phyloP scores from a whole-genome alignment of 441 rosid genomes.

The Biscutella laevigata region DNA sequence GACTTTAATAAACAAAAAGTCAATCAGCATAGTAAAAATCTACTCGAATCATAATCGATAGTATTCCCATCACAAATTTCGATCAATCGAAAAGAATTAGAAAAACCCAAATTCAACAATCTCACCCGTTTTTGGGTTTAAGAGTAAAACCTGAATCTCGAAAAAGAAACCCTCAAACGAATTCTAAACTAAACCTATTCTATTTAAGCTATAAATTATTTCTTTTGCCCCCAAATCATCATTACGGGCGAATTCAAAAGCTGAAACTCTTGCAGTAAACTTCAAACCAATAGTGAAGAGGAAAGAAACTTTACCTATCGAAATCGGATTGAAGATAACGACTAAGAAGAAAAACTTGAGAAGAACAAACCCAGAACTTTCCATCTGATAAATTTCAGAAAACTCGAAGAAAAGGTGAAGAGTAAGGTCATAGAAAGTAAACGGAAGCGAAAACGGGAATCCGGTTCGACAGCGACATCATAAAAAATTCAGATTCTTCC shows the following conservation, averaged over 20 bases:
- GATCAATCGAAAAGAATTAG: too few relatives aligned
- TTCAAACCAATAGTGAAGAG: background rate
- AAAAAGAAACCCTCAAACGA: too few relatives aligned
- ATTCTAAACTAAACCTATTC: too few relatives aligned
- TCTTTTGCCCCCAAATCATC: too few relatives aligned
- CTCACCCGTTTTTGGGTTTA: too few relatives aligned
- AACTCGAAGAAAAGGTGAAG: slow-evolving; percentile 12
- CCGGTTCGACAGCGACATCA: slow-evolving; percentile 8
- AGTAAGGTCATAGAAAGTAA: slow-evolving; percentile 10
- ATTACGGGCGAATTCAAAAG: too few relatives aligned
- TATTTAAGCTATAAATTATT: too few relatives aligned
- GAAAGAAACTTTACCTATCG: slow-evolving; percentile 31
- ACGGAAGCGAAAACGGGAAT: slow-evolving; percentile 21
- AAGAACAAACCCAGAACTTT: slow-evolving; percentile 25
- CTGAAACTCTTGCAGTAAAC: too few relatives aligned
- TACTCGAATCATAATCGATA: background rate
- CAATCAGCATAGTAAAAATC: background rate
- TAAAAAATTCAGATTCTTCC: slow-evolving; percentile 25
- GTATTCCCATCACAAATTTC: background rate
- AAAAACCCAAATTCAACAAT: background rate
- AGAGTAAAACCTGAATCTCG: too few relatives aligned
- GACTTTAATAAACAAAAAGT: background rate
- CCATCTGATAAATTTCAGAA: slow-evolving; percentile 27
- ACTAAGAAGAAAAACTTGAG: slow-evolving; percentile 25
- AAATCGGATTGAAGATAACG: slow-evolving; percentile 29